A percentile compares a stretch with the other conserved stretches of the same genome.
Evolutionary conservation across 192 early-diverging fungal genomes (phyloP).

Genomic region (Entrophospora sp.): DNA sequence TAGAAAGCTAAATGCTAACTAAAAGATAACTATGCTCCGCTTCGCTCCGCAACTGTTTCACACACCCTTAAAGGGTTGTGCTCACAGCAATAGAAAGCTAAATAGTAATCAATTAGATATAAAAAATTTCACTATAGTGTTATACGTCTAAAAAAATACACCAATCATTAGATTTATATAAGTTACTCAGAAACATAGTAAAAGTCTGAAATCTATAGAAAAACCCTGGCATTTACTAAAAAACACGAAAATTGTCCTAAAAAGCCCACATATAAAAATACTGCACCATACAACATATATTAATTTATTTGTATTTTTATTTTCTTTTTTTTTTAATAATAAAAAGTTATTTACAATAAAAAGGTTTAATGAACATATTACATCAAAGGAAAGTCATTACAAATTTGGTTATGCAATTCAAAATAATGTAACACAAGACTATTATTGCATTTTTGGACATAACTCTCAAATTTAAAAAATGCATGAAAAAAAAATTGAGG

Average conservation of each 20-base stretch:
- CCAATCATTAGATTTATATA: background rate
- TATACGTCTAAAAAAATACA: slow-evolving; percentile 12
- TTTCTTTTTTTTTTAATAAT: no score
- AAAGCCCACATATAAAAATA: background rate
- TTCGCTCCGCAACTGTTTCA: background rate
- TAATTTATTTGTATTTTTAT: no score
- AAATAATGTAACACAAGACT: no score
- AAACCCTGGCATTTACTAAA: background rate
- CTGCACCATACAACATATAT: no score
- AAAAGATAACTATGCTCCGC: slow-evolving; percentile 9
- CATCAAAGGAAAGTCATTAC: no score
- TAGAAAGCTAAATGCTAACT: background rate
- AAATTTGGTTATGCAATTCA: no score
- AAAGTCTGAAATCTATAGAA: background rate
- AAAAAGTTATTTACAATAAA: no score
- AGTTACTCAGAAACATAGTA: background rate
- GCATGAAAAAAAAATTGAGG: no score
- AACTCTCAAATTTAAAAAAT: no score
- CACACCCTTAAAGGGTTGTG: background rate
- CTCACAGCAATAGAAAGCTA: background rate
- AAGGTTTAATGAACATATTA: no score
- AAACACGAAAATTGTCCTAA: background rate
- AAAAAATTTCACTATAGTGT: no score
- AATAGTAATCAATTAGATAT: background rate
- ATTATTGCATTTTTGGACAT: no score